Percentiles rank a stretch among this genome's conserved stretches.
phyloP scores from a whole-genome alignment of 129 eudicot genomes.

The Erigeron canadensis region DNA sequence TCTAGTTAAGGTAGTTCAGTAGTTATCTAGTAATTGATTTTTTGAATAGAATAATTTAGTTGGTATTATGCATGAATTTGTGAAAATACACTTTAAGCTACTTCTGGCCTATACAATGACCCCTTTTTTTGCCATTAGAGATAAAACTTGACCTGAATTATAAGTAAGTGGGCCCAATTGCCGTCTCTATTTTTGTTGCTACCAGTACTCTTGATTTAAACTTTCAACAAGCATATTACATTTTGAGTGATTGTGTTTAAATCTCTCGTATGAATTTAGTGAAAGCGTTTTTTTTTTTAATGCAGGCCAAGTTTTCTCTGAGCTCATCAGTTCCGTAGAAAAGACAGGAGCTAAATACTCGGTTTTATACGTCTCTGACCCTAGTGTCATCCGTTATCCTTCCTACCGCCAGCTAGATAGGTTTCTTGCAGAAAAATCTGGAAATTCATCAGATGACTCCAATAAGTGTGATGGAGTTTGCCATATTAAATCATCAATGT shows the following conservation, averaged over 20 bases:
- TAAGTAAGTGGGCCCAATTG: not conserved
- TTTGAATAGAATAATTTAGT: not conserved
- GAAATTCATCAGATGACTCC: slow-evolving; percentile 50
- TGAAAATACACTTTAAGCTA: not conserved
- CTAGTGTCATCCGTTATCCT: slow-evolving; percentile 45
- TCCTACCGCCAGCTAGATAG: slow-evolving; percentile 63
- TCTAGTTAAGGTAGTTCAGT: no score
- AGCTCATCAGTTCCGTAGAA: slow-evolving; percentile 64
- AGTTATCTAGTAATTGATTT: not conserved
- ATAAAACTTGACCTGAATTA: not conserved
- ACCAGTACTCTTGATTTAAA: not conserved
- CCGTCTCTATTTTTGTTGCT: not conserved
- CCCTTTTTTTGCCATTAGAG: not conserved
- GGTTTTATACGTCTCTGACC: slow-evolving; percentile 85
- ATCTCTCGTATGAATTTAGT: not conserved
- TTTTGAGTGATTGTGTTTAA: not conserved
- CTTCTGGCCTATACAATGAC: not conserved
- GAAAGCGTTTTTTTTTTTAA: slow-evolving; percentile 14
- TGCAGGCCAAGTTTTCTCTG: slow-evolving; percentile 72
- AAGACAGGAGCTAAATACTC: slow-evolving; percentile 67
- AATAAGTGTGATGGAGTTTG: slow-evolving; percentile 81
- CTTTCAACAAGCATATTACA: not conserved
- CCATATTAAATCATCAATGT: slow-evolving; percentile 73
- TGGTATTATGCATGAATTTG: not conserved
- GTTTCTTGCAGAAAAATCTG: slow-evolving; percentile 79